Base-by-base conservation (phyloP, 108 stramenopile genomes). In the Poteriospumella lacustris region DNA sequence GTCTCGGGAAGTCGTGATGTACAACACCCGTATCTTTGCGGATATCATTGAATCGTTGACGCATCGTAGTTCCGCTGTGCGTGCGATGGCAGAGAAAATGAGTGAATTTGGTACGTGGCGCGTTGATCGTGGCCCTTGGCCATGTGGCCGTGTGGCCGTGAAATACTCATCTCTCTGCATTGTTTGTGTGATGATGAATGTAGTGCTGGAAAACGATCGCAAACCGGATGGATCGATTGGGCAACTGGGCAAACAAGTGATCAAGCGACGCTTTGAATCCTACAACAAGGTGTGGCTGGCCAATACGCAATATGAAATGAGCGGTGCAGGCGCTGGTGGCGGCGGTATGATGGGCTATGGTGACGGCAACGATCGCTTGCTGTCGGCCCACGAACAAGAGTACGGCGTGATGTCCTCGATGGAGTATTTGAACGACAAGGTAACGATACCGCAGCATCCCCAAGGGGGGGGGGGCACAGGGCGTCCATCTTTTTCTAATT, bases 261-360 rank as follows among this genome's bases (percentile, higher is more conserved):
- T 80, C 29, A 83, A 78, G 78, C 39, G 81, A 5, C 83, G 84
- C 19, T 85, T 83, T 42, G 83, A 80, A 19, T 47, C 77, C 1
- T 77, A 78, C 78, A 85, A 85, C 59, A 36, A 39, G 67, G 80
- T 43, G 77, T 85, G 84, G 84, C 77, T 85, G 60, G n/a, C n/a
- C n/a, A n/a, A n/a, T n/a, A n/a, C n/a, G n/a, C n/a, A n/a, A n/a
- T n/a, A n/a, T n/a, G n/a, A n/a, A n/a, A n/a, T n/a, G n/a, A n/a
- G n/a, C n/a, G n/a, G n/a, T n/a, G n/a, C n/a, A n/a, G n/a, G n/a
- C n/a, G n/a, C n/a, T n/a, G n/a, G n/a, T n/a, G n/a, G n/a, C n/a
- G n/a, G n/a, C n/a, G n/a, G n/a, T n/a, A n/a, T n/a, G n/a, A n/a
- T n/a, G n/a, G n/a, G n/a, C n/a, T n/a, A n/a, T n/a, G n/a, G n/a